Evolutionary conservation across 192 early-diverging fungal species (phyloP).

Genomic region (Backusella macrospora): DNA sequence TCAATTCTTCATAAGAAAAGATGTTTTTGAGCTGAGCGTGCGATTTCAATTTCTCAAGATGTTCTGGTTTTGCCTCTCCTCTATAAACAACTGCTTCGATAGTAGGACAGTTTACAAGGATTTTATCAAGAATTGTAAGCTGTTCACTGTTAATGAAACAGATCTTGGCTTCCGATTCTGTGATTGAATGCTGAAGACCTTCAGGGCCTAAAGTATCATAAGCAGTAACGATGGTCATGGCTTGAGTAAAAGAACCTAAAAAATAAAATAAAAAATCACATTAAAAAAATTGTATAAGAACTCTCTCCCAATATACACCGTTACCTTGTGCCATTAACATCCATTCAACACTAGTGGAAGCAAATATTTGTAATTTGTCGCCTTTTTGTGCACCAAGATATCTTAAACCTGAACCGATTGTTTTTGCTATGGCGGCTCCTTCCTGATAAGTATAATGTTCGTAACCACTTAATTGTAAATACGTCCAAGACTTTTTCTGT

Average conservation of each 20-base stretch:
- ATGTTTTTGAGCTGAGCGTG: conserved; percentile 47
- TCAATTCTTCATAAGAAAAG: conserved; percentile 70
- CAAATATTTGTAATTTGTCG: conserved; percentile 35
- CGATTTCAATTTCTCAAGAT: conserved; percentile 49
- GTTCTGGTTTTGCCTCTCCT: conserved; percentile 54
- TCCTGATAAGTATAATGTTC: conserved; percentile 81
- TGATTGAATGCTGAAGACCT: conserved; percentile 71
- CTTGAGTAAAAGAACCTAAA: conserved; percentile 65
- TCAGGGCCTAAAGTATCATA: conserved; percentile 85
- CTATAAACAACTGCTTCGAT: conserved; percentile 71
- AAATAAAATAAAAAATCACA: neutral
- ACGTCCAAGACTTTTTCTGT: conserved; percentile 82
- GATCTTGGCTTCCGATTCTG: conserved; percentile 68
- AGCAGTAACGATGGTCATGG: conserved; percentile 80
- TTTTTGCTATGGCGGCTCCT: conserved; percentile 49
- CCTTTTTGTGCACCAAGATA: conserved; percentile 31
- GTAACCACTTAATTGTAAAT: conserved; percentile 75
- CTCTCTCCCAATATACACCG: neutral
- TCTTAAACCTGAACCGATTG: conserved; percentile 54
- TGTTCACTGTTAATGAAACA: conserved; percentile 78
- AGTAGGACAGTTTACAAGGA: conserved; percentile 55
- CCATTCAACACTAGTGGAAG: conserved; percentile 42
- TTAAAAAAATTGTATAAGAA: neutral
- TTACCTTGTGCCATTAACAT: conserved; percentile 42
- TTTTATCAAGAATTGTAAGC: conserved; percentile 61